Evolutionary conservation across 257 asterid genomes (phyloP).

Genomic region (Primulina tabacum): DNA sequence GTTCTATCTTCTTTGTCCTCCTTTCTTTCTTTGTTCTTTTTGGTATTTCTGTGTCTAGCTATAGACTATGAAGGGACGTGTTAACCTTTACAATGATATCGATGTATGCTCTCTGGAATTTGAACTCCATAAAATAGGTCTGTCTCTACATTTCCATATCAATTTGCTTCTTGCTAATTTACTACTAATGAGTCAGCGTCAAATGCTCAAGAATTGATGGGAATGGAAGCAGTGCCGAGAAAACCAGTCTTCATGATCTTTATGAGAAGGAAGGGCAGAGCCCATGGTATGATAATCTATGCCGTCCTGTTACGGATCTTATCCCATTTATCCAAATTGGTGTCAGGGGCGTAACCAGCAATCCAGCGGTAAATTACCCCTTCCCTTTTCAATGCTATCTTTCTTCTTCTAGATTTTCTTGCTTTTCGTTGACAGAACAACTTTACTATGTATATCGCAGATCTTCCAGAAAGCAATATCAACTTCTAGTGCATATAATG

Average conservation of each 20-base stretch:
- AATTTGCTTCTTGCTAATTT: conserved; percentile 1
- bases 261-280: conserved; percentile 96
- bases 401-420: neutral
- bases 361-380: conserved; percentile 75
- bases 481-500: conserved; percentile 95
- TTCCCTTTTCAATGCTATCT: neutral
- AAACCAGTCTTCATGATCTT: conserved; percentile 90
- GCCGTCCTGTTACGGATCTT: conserved; percentile 98
- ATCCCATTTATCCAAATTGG: conserved; percentile 89
- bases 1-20: neutral
- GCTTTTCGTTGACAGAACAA: neutral
- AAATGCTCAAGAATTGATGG: neutral
- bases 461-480: conserved; percentile 99
- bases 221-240: conserved; percentile 48
- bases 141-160: too few species aligned
- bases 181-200: neutral
- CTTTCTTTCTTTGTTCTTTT: neutral
- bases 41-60: neutral
- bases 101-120: conserved; percentile 6
- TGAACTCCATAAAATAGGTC: conserved; percentile 1
- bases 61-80: conserved; percentile 3
- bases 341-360: conserved; percentile 96
- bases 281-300: conserved; percentile 96
- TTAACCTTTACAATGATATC: conserved; percentile 13
- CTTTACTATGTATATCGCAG: conserved; percentile 41